A percentile compares a stretch with the other conserved stretches of the same genome.
Conservation (phyloP, 352 stramenopile genomes). For the Pythium aquatile region DNA sequence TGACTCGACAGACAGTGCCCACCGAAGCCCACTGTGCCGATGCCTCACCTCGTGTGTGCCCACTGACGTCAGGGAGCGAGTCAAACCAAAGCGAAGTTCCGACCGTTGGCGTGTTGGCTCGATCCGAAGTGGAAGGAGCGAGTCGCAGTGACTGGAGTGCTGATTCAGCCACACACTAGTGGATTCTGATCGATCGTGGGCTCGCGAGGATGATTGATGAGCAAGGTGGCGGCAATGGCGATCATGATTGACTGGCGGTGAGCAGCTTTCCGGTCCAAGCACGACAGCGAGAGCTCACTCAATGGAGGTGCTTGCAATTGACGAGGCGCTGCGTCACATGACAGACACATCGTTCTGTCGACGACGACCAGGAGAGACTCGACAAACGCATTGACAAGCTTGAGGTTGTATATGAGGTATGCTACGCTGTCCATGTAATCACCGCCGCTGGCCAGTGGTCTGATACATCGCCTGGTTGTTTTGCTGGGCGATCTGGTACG, state of each 20-base stretch:
- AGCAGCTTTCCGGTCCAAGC: neutral
- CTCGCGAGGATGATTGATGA: neutral
- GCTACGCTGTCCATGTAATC: neutral
- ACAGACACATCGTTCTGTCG: neutral
- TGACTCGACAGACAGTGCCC: conserved; percentile 3
- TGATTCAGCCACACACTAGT: neutral
- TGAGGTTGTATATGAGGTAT: neutral
- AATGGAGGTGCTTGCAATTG: neutral
- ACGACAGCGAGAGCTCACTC: neutral
- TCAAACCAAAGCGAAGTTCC: neutral
- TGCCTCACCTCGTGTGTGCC: conserved; percentile 5
- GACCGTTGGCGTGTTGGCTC: neutral
- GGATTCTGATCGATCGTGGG: neutral
- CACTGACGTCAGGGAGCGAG: conserved; percentile 1
- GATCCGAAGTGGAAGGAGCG: neutral
- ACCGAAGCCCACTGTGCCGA: conserved; percentile 3
- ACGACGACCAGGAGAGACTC: neutral
- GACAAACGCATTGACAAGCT: neutral
- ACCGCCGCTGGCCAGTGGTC: neutral
- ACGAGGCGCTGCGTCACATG: neutral
- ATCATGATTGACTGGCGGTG: neutral
- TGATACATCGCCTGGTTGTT: conserved; percentile 25
- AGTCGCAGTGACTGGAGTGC: neutral
- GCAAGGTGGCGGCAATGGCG: conserved; percentile 1
- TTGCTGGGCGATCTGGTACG: conserved; percentile 53